These are phyloP conservation scores for Berberis vulgaris DNA, from an alignment of 164 flowering plant genomes.

Conservation along the genomic window DNA sequence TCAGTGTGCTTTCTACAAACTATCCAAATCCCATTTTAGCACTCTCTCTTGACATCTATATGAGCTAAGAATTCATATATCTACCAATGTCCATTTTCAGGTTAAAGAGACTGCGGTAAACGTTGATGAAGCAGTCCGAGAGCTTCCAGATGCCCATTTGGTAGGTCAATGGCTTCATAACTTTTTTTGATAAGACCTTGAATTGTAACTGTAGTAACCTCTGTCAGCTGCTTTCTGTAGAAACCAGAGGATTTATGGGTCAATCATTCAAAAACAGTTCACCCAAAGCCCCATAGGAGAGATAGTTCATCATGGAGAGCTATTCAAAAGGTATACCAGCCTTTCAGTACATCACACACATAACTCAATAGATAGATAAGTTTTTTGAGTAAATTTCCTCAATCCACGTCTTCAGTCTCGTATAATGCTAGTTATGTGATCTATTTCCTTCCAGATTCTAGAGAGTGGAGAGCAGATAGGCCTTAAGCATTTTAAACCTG, in stretches of 20 bases:
- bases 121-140: constrained; percentile 87
- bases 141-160: constrained; percentile 97
- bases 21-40: not conserved
- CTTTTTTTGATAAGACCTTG: not conserved
- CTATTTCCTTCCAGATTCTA: constrained; percentile 36
- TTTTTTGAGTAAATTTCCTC: too few species aligned
- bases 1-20: constrained; percentile 12
- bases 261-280: constrained; percentile 75
- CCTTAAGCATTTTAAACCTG: constrained; percentile 78
- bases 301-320: constrained; percentile 77
- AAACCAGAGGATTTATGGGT: constrained; percentile 96
- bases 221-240: constrained; percentile 23
- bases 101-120: constrained; percentile 86
- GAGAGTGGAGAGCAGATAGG: constrained; percentile 77
- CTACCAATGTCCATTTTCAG: constrained; percentile 20
- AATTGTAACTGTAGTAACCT: not conserved
- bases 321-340: constrained; percentile 59
- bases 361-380: not conserved
- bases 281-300: constrained; percentile 87
- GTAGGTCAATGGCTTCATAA: constrained; percentile 25
- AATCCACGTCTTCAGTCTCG: not conserved
- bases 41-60: not conserved
- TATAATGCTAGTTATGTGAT: not conserved
- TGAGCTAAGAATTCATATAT: too few species aligned
- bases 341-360: not conserved